Base-by-base conservation (phyloP, 768 basidiomycete genomes). In the Rhodotorula taiwanensis region DNA sequence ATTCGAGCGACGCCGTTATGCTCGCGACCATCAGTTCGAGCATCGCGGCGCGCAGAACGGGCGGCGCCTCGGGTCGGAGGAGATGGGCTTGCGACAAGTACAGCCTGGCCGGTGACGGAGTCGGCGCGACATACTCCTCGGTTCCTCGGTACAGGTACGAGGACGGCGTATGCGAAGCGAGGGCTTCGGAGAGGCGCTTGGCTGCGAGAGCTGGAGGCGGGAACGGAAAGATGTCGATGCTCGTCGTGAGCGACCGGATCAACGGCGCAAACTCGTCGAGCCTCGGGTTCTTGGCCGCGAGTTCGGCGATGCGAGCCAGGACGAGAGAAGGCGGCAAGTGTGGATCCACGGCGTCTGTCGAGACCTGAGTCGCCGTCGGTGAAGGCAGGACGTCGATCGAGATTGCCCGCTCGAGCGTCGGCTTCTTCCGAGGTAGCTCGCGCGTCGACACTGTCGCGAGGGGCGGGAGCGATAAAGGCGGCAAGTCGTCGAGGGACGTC, bases 201-300 rank as follows among this genome's bases (percentile, higher is more conserved):
- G 69, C 64, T 31, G 69, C 64, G 42, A 70, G 61, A 0, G 64
- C 51, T 1, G 69, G 69, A 3, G 69, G 69, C 30, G 69, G 69
- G 52, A 66, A 66, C n/a, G 69, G 69, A 33, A 60, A 66, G 31
- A 70, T 58, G 28, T 44, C 14, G 47, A 66, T 58, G 52, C 61
- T 63, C 27, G 39, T 55, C 14, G 61, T 48, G n/a, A 66, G 55
- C n/a, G 56, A 42, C 3, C 50, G 55, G 54, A 69, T 39, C 10
- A 69, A 60, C 14, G 67, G 63, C 5, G 62, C 57, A 41, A 51
- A 64, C 4, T 48, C 50, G 1, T 47, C 23, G 1, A 49, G 50
- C 15, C 23, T 21, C 28, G 15, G 36, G 23, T 0, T 23, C 15
- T 27, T 30, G 23, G 23, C 53, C 4, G 7, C 9, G 18, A 62